Evolutionary conservation across 148 eudicot species (phyloP).

Genomic region (Salicornia ramosissima): DNA sequence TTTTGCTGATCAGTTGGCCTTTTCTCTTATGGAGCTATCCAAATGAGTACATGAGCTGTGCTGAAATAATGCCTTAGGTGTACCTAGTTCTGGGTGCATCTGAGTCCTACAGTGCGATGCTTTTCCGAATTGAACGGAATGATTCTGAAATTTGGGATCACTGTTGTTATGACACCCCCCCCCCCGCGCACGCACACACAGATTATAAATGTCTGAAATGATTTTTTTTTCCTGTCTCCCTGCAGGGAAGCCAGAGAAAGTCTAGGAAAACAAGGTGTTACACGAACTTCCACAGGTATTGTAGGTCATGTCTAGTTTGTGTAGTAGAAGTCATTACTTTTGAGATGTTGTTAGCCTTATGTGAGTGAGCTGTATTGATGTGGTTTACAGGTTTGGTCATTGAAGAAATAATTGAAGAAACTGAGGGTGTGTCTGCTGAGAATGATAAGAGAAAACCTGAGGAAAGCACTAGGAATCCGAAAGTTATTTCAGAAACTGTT

Average conservation of each 20-base stretch:
- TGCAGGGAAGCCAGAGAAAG: constrained; percentile 60
- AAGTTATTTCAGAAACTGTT: constrained; percentile 27
- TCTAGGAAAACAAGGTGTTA: constrained; percentile 39
- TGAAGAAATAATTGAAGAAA: constrained; percentile 88
- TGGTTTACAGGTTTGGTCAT: constrained; percentile 58
- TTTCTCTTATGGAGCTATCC: neutral
- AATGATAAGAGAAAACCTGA: constrained; percentile 30
- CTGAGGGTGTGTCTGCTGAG: constrained; percentile 31
- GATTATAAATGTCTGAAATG: no score
- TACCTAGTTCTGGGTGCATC: neutral
- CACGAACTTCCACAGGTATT: constrained; percentile 52
- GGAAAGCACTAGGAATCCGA: constrained; percentile 34
- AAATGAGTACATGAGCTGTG: neutral
- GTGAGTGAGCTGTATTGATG: constrained; percentile 7
- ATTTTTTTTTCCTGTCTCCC: neutral
- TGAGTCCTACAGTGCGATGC: neutral
- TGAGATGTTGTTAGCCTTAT: constrained; percentile 11
- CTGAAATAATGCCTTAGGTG: neutral
- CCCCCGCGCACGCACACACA: no score
- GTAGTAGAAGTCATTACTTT: constrained; percentile 6
- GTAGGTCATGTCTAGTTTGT: neutral
- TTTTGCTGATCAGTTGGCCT: no score
- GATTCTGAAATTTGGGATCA: no score
- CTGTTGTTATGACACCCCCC: no score
- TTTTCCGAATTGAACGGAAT: no score